These are phyloP conservation scores for Fagopyrum homotropicum DNA, from an alignment of 148 eudicot genomes.

Conservation along the genomic window DNA sequence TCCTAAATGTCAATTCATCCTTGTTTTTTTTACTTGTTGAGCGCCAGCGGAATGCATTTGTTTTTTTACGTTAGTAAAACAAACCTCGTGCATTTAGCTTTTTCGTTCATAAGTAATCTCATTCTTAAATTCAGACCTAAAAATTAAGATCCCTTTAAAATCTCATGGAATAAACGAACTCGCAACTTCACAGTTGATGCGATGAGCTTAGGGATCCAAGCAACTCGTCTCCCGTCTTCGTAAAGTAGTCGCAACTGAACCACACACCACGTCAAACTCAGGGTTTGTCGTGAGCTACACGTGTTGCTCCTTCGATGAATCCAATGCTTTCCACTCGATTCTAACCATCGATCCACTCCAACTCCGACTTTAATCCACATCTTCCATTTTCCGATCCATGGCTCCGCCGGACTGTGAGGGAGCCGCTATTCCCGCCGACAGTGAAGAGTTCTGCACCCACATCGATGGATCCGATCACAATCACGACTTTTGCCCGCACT, in stretches of 20 bases:
- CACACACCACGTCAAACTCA: background rate
- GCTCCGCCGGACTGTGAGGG: slow-evolving; percentile 3
- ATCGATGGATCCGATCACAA: background rate
- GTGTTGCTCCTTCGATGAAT: background rate
- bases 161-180: too few relatives aligned
- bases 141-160: too few relatives aligned
- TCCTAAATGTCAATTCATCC: too few relatives aligned
- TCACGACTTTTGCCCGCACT: slow-evolving; percentile 33
- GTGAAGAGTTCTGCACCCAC: background rate
- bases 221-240: too few relatives aligned
- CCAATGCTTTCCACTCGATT: slow-evolving; percentile 5
- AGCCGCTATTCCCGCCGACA: background rate
- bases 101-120: too few relatives aligned
- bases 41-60: too few relatives aligned
- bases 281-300: background rate
- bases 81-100: too few relatives aligned
- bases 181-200: too few relatives aligned
- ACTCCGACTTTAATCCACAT: background rate
- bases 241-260: background rate
- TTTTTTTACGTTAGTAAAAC: too few relatives aligned
- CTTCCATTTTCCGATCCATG: slow-evolving; percentile 7
- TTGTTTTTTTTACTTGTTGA: too few relatives aligned
- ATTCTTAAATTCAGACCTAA: too few relatives aligned
- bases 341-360: background rate
- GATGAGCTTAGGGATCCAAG: too few relatives aligned